These are phyloP conservation scores for Lepraria neglecta DNA, from an alignment of 495 filamentous ascomycete species.

Conservation along the genomic window DNA sequence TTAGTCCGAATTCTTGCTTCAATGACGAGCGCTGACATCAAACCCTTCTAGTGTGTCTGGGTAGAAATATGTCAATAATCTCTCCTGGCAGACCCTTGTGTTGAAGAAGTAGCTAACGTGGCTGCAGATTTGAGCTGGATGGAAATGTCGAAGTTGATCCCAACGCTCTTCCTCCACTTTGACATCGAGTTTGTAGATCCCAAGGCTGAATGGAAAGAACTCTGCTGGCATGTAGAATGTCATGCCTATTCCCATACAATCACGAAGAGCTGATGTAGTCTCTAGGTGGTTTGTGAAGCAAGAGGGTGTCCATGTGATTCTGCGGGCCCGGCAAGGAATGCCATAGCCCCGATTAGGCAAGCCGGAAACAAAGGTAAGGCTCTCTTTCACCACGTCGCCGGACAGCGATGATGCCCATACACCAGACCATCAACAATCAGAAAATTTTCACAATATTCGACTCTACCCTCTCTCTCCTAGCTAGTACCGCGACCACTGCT, in stretches of 20 bases:
- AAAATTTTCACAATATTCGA: too few relatives aligned
- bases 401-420: too few relatives aligned
- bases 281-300: slow-evolving; percentile 25
- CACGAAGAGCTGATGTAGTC: background rate
- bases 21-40: background rate
- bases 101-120: background rate
- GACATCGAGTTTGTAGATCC: slow-evolving; percentile 28
- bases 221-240: slow-evolving; percentile 9
- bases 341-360: background rate
- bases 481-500: too few relatives aligned
- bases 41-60: slow-evolving; percentile 25
- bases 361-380: too few relatives aligned
- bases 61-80: slow-evolving; percentile 23
- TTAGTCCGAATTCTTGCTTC: background rate
- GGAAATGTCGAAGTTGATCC: slow-evolving; percentile 32
- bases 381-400: too few relatives aligned
- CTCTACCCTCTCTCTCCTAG: too few relatives aligned
- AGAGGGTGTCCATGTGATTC: slow-evolving; percentile 19
- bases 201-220: slow-evolving; percentile 24
- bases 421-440: too few relatives aligned
- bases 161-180: slow-evolving; percentile 29
- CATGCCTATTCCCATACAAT: background rate
- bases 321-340: slow-evolving; percentile 6
- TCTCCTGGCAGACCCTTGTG: background rate
- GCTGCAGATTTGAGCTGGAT: slow-evolving; percentile 27